Conservation (phyloP, 495 filamentous ascomycete species). For the Cercophora newfieldiana region DNA sequence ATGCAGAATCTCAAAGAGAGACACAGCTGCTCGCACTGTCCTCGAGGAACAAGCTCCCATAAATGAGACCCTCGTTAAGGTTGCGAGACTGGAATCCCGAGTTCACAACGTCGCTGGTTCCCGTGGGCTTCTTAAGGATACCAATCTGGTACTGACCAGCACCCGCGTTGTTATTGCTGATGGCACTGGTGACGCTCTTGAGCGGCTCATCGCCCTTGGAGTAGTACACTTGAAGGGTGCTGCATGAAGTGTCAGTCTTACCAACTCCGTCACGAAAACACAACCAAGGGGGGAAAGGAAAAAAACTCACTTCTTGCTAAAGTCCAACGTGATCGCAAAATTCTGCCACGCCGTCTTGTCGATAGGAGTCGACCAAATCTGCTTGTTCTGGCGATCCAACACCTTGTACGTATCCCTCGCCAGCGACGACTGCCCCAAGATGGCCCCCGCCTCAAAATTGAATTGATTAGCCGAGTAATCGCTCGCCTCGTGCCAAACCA, state of each 20-base stretch:
- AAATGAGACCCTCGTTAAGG: slow-evolving; percentile 55
- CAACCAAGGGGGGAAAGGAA: not conserved
- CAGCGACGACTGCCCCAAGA: slow-evolving; percentile 66
- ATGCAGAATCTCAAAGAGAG: slow-evolving; percentile 45
- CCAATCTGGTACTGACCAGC: slow-evolving; percentile 59
- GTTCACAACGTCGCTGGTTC: slow-evolving; percentile 52
- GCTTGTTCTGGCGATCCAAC: slow-evolving; percentile 46
- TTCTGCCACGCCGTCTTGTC: slow-evolving; percentile 54
- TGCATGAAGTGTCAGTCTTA: slow-evolving; percentile 15
- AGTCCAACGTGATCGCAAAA: slow-evolving; percentile 58
- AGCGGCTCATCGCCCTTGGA: slow-evolving; percentile 50
- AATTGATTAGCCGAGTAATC: slow-evolving; percentile 59
- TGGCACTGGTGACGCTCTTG: slow-evolving; percentile 45
- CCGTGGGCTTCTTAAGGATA: slow-evolving; percentile 58
- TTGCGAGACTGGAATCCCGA: slow-evolving; percentile 52
- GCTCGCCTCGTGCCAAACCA: slow-evolving; percentile 55
- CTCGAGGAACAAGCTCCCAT: slow-evolving; percentile 58
- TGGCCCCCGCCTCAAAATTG: slow-evolving; percentile 54
- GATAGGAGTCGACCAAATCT: slow-evolving; percentile 48
- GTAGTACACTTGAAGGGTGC: slow-evolving; percentile 57
- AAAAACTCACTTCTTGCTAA: slow-evolving; percentile 46
- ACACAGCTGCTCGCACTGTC: slow-evolving; percentile 47
- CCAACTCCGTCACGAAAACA: not conserved
- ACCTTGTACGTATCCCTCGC: slow-evolving; percentile 77
- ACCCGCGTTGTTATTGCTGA: slow-evolving; percentile 53